Conservation (phyloP, 345 rosid species). For the Euphorbia tirucalli region DNA sequence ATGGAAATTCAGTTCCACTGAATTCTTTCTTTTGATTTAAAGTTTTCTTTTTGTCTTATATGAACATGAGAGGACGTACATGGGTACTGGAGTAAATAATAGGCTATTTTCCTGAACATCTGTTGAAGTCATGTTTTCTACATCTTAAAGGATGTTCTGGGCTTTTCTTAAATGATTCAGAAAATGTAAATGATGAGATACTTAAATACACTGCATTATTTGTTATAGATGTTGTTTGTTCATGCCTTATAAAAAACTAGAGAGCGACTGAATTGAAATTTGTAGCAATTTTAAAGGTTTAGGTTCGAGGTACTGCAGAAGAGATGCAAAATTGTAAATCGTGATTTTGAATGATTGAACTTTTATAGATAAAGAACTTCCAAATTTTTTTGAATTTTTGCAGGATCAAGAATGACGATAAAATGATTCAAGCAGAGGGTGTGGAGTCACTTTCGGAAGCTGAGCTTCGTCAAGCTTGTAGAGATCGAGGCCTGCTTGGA, state of each 20-base stretch:
- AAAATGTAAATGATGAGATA: background rate
- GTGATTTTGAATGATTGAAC: slow-evolving; percentile 9
- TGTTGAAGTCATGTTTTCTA: background rate
- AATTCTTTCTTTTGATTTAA: background rate
- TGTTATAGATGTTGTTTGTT: background rate
- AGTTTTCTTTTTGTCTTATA: background rate
- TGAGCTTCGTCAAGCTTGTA: slow-evolving; percentile 93
- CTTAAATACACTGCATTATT: background rate
- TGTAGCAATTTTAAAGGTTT: background rate
- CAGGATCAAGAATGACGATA: slow-evolving; percentile 95
- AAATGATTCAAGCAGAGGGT: slow-evolving; percentile 88
- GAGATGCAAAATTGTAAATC: background rate
- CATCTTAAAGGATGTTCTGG: background rate
- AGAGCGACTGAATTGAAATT: background rate
- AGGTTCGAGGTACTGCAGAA: background rate
- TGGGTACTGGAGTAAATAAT: background rate
- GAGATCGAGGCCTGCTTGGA: slow-evolving; percentile 91
- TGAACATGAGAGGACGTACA: background rate
- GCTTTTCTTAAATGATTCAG: slow-evolving; percentile 6
- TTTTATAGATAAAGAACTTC: background rate
- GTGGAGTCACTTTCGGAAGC: slow-evolving; percentile 87
- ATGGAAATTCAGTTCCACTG: background rate
- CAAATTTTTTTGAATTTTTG: slow-evolving; percentile 16
- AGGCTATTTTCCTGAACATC: background rate
- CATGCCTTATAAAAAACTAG: background rate